These are phyloP conservation scores for Sporothrix protearum DNA, from an alignment of 2,329 filamentous ascomycete species.

Conservation along the genomic window DNA sequence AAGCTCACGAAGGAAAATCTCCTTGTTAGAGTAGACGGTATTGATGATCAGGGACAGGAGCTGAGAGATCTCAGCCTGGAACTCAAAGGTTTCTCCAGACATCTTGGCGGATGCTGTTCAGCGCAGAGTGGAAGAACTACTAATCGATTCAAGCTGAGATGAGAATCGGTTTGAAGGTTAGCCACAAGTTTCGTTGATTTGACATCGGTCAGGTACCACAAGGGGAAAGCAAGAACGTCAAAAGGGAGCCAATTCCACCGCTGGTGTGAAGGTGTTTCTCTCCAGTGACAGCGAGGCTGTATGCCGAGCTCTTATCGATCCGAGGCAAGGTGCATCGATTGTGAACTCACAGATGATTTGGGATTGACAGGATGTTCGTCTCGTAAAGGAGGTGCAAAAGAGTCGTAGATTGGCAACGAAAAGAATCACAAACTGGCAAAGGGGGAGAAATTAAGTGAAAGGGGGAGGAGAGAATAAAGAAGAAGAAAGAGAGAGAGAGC, in stretches of 20 bases:
- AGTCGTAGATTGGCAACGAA: not conserved
- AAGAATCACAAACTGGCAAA: constrained; percentile 15
- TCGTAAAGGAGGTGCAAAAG: not conserved
- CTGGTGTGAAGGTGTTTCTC: not conserved
- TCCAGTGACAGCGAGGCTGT: not conserved
- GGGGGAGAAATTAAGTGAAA: not conserved
- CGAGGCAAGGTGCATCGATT: not conserved
- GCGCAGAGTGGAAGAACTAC: not conserved
- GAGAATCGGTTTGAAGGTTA: not conserved
- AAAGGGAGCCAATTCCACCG: not conserved
- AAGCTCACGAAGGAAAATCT: constrained; percentile 98
- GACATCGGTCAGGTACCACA: not conserved
- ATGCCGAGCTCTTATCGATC: not conserved
- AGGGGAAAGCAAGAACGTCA: not conserved
- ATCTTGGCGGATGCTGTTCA: constrained; percentile 57
- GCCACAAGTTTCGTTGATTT: not conserved
- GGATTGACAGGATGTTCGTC: not conserved
- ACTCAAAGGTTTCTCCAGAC: constrained; percentile 94
- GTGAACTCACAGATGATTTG: not conserved
- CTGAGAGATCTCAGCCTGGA: constrained; percentile 99
- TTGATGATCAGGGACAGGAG: constrained; percentile 99
- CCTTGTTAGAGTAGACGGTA: constrained; percentile 99
- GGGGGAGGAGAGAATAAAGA: constrained; percentile 9
- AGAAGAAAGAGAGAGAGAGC: constrained; percentile 25
- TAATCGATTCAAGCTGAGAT: not conserved